Evolutionary conservation across 805 yeast genomes (phyloP).

Genomic region (Yarrowia sp.): DNA sequence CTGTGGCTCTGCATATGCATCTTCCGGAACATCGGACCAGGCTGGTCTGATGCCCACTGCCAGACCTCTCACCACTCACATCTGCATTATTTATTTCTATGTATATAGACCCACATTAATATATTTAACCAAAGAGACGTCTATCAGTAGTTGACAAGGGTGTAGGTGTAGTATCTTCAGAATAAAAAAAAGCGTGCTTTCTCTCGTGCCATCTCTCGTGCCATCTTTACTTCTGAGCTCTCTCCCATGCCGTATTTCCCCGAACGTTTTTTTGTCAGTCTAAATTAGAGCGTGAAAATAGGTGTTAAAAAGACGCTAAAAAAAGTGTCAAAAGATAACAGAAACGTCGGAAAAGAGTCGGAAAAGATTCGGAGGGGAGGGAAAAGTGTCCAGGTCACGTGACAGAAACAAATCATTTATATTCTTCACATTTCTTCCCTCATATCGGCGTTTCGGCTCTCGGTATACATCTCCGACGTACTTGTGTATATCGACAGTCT

Average conservation of each 20-base stretch:
- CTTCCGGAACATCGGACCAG: background rate
- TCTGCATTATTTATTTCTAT: constrained; percentile 22
- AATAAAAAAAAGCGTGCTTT: no score
- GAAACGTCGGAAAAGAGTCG: no score
- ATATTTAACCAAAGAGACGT: background rate
- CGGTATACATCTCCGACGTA: no score
- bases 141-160: no score
- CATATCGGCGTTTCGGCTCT: no score
- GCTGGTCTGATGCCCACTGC: no score
- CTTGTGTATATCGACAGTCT: no score
- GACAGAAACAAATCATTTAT: no score
- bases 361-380: background rate
- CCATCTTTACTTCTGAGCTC: background rate
- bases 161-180: no score
- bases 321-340: background rate
- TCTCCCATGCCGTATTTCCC: background rate
- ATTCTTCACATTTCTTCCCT: no score
- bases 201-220: no score
- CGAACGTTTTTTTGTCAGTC: background rate
- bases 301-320: background rate
- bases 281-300: background rate
- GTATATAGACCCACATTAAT: constrained; percentile 12
- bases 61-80: background rate
- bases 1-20: background rate
- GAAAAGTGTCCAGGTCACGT: background rate